Evolutionary conservation across 768 basidiomycete genomes (phyloP), one percentile per base, ranked within the genome.

Genomic region (Mycena latifolia): DNA sequence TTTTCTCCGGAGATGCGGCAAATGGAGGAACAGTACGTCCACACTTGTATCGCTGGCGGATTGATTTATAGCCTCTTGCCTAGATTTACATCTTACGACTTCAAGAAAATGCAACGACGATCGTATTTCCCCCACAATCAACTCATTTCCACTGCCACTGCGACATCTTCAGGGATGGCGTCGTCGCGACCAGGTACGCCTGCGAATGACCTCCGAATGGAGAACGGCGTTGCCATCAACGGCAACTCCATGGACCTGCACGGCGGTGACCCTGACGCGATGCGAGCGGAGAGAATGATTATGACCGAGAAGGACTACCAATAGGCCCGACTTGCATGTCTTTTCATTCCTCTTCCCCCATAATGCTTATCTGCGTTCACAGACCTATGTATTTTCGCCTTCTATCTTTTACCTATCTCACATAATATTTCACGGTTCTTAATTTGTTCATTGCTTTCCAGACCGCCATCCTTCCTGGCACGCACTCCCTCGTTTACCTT

Each of bases 1-100:
- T 79, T 99, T 55, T 94, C 92, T 66, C 86, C 88, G 0, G 98
- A 99, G 78, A 96, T 96, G 94, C 84, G 93, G 65, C 91, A 95
- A 80, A 98, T 99, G 96, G 98, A 99, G 79, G 96, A 98, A 76
- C 96, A 97, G 96, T 98, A 73, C 65, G 87, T 80, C 41, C n/a
- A 35, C n/a, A n/a, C 25, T 31, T 61, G 43, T 24, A 12, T 65
- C 53, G 67, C 24, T 55, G 45, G 17, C 12, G 24, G 33, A 53
- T 53, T 47, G 61, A 55, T 51, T 31, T 10, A 67, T 50, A 14
- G 14, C 33, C 8, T 48, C 55, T n/a, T n/a, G n/a, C 18, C 70
- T 39, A 97, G 95, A 77, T 98, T 98, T 77, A 91, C 91, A 18
- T 85, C 92, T 8, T 98, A 98, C 73, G 96, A 98, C 78, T 97